Evolutionary conservation across 2,329 filamentous ascomycete species (phyloP), one percentile per base, ranked within the genome.

Genomic region (Sporothrix mexicana): DNA sequence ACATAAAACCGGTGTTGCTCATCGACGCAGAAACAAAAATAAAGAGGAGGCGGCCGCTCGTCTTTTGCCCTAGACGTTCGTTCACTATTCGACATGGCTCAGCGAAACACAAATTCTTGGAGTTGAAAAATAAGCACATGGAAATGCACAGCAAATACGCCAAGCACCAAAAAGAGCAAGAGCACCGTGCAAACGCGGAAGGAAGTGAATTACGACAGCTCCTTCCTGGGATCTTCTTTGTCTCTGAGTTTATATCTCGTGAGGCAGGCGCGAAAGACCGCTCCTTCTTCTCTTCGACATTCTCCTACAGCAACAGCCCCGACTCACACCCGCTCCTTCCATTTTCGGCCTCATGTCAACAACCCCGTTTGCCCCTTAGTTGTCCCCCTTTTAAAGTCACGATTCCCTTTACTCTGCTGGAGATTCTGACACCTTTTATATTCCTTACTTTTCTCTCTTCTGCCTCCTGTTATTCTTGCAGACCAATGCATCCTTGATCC

Each of bases 161-260:
- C 61, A 66, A 45, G 61, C n/a, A 47, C 62, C 64, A 67, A 51
- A 67, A 69, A 51, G 9, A 55, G 25, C 4, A 55, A 30, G n/a
- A 36, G 41, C 53, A 30, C 53, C 10, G 43, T n/a, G 25, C 69
- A 61, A 70, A 62, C 55, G 25, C 15, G 41, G 23, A 17, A 36
- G 8, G 43, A 66, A 62, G 69, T 70, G 69, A 70, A 70, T 70
- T 55, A 49, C 69, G 53, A 30, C 2, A n/a, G 53, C 53, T 69
- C 47, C 30, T 68, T 53, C 66, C 51, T n/a, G 17, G n/a, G 45
- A 41, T 61, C 23, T 7, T 49, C 15, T 25, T 47, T 13, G 17
- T 36, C 17, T 25, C 59, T 47, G 12, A 12, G n/a, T 30, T 70
- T 70, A 71, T 41, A 66, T 71, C 45, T 15, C 17, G 9, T 13